These are phyloP conservation scores for Noccaea bulbosa DNA, from an alignment of 345 rosid species.

Conservation along the genomic window DNA sequence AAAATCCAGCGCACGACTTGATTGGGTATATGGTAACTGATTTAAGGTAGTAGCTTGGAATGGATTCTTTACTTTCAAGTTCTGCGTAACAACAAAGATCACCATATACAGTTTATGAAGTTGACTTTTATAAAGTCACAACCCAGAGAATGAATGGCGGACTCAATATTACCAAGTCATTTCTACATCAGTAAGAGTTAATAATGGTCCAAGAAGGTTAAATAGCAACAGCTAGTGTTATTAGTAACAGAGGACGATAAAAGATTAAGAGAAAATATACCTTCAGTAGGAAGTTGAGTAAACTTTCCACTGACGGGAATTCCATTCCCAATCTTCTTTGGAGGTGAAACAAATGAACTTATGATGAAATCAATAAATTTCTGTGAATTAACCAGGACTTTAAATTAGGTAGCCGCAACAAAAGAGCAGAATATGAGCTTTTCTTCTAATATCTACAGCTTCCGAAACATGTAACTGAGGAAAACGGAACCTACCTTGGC, in stretches of 20 bases:
- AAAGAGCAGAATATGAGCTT: conserved; percentile 7
- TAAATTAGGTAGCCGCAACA: conserved; percentile 18
- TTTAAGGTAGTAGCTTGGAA: conserved; percentile 51
- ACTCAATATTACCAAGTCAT: conserved; percentile 7
- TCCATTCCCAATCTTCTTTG: conserved; percentile 47
- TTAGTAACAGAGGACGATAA: conserved; percentile 6
- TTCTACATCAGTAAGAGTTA: conserved; percentile 7
- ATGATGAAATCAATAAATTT: conserved; percentile 72
- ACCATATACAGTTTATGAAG: conserved; percentile 1
- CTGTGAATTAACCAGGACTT: conserved; percentile 47
- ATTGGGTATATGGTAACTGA: conserved; percentile 81
- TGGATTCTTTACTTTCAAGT: conserved; percentile 39
- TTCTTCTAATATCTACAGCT: background rate
- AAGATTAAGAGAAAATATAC: conserved; percentile 35
- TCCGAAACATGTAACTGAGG: conserved; percentile 2
- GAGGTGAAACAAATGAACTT: conserved; percentile 61
- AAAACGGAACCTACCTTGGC: conserved; percentile 58
- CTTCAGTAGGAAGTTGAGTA: conserved; percentile 48
- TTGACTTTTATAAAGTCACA: background rate
- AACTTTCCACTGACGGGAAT: conserved; percentile 39
- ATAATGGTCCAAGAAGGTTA: conserved; percentile 5
- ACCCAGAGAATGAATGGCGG: background rate
- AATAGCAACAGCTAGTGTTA: conserved; percentile 1
- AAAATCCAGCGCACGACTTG: conserved; percentile 93
- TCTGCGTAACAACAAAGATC: conserved; percentile 51